Base-by-base conservation (phyloP, 1,284 basidiomycete species). In the Singerocomus rubriflavus region DNA sequence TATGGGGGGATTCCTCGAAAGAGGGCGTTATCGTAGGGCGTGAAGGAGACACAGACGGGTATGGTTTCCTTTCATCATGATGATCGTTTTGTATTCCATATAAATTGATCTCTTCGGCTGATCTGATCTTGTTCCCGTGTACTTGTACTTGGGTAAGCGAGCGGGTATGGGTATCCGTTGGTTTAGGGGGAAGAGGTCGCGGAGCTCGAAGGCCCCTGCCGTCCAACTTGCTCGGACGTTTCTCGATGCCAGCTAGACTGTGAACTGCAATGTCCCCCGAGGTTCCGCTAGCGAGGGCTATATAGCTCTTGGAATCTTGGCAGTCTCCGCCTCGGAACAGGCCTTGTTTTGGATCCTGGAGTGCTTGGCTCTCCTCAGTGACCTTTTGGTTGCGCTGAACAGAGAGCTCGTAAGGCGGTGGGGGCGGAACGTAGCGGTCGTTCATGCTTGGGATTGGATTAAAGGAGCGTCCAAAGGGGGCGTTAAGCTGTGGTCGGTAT, bases 361-460 rank as follows among this genome's bases (percentile, higher is more conserved):
- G 62, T 27, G 69, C 64, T 26, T 78, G 68, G 10, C 77, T 26
- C 7, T 74, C 75, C 32, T 68, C 66, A 2, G 72, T 63, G 38
- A 77, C 69, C 64, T 84, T 86, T 40, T 70, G 74, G 63, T 85
- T 80, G 38, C 77, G 79, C 52, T 77, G 73, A 44, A 81, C 71
- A 58, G 72, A 79, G 69, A 54, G 70, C 68, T 72, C 78, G 73
- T 70, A 86, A 57, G 71, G 76, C 61, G 67, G 76, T 35, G 72
- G 75, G 26, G 73, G 73, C 13, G 60, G 64, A 30, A 64, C 52
- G 57, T 53, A 69, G 46, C 36, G 67, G 53, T 62, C 59, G 52
- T 51, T 61, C 66, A 66, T 67, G 51, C 41, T 51, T 31, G 42
- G 3, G 29, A 14, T 32, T n/a, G 35, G 30, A n/a, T n/a, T n/a